Base-by-base conservation (phyloP, 768 basidiomycete species). In the Tylopilus sp. region DNA sequence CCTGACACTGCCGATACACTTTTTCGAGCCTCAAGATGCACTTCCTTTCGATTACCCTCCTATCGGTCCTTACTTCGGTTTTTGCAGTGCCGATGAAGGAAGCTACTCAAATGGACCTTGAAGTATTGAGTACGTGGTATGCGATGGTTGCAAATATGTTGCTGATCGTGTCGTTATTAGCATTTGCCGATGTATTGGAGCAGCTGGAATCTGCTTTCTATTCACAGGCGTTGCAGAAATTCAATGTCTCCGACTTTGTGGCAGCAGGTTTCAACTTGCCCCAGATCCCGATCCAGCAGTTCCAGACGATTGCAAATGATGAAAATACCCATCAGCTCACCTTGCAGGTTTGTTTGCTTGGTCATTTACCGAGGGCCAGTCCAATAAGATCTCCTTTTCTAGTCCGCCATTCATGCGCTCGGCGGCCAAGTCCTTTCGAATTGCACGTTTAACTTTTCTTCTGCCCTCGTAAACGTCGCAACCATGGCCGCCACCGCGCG, bases 241-340 rank as follows among this genome's bases (percentile, higher is more conserved):
- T 91, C 75, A 69, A 79, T 57, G 70, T 73, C 28, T 63, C 76
- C 4, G 85, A 86, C 87, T 36, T 36, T 18, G 35, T 7, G 15
- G 33, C 33, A 6, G 33, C 33, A 52, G 88, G 88, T 22, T 90
- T 85, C 69, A 53, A 75, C 7, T 76, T 77, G 10, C 71, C 75
- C 13, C 65, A 78, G 30, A 57, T 86, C 26, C 73, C 82, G n/a
- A 64, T 79, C 18, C 76, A 89, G 64, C 79, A 86, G 57, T 76
- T 91, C 66, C 71, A 71, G 47, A 64, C 56, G 18, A 89, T 91
- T 57, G 76, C 77, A 57, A 30, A 8, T 15, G 88, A 91, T 62
- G 88, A 91, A 63, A 60, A 75, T 2, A 72, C 79, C 0, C 89
- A 91, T 64, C 72, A 78, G 6, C 66, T 64, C 13, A 71, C 73